Evolutionary conservation across 371 early-diverging fungal genomes (phyloP), one percentile per base, ranked within the genome.

Genomic region (Lichtheimia hyalospora): DNA sequence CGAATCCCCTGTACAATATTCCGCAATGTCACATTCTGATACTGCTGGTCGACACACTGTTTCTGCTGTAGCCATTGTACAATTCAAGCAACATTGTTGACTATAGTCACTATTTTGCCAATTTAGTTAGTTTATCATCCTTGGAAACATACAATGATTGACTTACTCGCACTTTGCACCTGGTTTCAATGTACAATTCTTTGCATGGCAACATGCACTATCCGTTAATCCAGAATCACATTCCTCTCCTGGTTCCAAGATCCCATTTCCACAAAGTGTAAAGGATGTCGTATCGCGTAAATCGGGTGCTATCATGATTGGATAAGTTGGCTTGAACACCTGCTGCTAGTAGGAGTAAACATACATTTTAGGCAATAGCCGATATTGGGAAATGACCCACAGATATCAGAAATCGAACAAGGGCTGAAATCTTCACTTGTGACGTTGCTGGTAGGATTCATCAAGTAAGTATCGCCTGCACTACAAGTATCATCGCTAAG

Each of bases 261-360:
- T 88, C 5, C 98, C 97, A 74, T 97, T 96, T 27, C 98, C 98
- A 69, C 98, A 97, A 68, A 95, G 88, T 28, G 88, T 63, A 56
- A 73, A 73, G 14, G 75, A 63, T 27, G 67, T 67, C 20, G 64
- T 68, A 7, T 66, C 64, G 16, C 67, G 62, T 14, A 67, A n/a
- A 42, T 71, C 72, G 21, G 77, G 74, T 2, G 68, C 76, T 75
- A 60, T 15, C 14, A 21, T 14, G 6, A 41, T 16, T 21, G 52
- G n/a, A n/a, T 53, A n/a, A 46, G 46, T 18, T 7, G 15, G 5
- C 21, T 6, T 14, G 15, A 2, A 14, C 16, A 2, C 12, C 46
- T 1, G 12, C 46, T 8, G 5, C 4, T 21, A 21, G 49, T 15
- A 4, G 8, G 15, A 49, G 27, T 13, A 41, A 23, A 71, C 62